phyloP scores from a whole-genome alignment of 345 rosid genomes.

The Dovyalis caffra region DNA sequence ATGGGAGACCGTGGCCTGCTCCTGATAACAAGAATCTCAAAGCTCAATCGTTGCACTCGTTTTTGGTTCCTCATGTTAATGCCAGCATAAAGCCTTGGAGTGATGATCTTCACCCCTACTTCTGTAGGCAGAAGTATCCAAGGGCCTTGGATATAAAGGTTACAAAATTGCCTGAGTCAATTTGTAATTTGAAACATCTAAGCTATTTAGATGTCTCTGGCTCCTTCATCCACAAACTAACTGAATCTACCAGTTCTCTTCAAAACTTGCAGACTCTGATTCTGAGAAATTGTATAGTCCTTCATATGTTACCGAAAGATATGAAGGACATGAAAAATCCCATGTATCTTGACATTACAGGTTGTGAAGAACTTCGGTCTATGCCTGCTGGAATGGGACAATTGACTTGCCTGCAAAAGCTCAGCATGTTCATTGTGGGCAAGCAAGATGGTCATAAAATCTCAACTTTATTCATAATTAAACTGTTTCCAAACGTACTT shows the following conservation, averaged over 20 bases:
- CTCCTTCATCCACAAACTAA: background rate
- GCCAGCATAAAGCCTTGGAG: background rate
- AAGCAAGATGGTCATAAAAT: background rate
- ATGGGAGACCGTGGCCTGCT: background rate
- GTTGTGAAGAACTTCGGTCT: background rate
- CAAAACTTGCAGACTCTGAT: slow-evolving; percentile 19
- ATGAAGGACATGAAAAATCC: slow-evolving; percentile 7
- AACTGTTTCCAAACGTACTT: too few relatives aligned
- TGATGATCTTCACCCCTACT: background rate
- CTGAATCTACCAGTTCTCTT: slow-evolving; percentile 17
- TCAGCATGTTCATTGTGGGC: slow-evolving; percentile 20
- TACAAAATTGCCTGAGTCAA: background rate
- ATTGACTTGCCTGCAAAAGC: slow-evolving; percentile 7
- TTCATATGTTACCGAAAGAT: background rate
- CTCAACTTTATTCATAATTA: too few relatives aligned
- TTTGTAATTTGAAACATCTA: slow-evolving; percentile 24
- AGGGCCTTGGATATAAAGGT: background rate
- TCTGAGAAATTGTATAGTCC: background rate
- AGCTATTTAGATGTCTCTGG: slow-evolving; percentile 19
- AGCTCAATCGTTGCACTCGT: background rate
- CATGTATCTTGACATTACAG: background rate
- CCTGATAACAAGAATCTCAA: background rate
- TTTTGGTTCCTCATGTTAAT: background rate
- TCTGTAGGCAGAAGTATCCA: too few relatives aligned
- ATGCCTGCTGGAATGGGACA: too few relatives aligned